Base-by-base conservation (phyloP, 164 flowering plant genomes). In the Santalum album region DNA sequence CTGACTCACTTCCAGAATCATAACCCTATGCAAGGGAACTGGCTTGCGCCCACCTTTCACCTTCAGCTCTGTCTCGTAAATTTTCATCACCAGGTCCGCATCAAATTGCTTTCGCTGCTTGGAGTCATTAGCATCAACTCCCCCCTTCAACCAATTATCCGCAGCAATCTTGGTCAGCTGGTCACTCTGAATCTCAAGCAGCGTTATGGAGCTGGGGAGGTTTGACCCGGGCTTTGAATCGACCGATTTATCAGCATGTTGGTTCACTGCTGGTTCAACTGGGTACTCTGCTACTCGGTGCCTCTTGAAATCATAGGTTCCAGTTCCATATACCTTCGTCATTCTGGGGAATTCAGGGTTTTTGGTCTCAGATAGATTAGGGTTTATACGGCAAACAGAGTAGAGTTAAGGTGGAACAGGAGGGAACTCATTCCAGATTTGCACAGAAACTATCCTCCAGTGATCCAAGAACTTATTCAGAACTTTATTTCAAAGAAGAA, bases 251-350 rank as follows among this genome's bases (percentile, higher is more conserved):
- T 73, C 79, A 0, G 60, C 64, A 3, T 19, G 36, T 12, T 70
- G 71, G 15, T 34, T 38, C 12, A 15, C 15, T 4, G 55, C 32
- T 3, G 48, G 22, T n/a, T 70, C 84, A 1, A 72, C 81, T 1
- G 88, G 96, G 59, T 92, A 92, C 72, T 92, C 99, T 6, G 99
- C 97, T 4, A 85, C 97, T 12, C 82, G 63, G 67, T 85, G 99
- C 19, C 97, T 80, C 77, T 77, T 77, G 87, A 92, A 92, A 35
- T 89, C 96, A 58, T 70, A 87, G 0, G 69, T 58, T 3, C 97
- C 97, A 0, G 91, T 82, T 0, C 97, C 97, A 62, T 80, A 73
- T 11, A 92, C 90, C 68, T 73, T 89, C 38, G 91, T 58, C 97
- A 89, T 89, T 55, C 23, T 22, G 42, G 16, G 4, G 42, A 16